Evolutionary conservation across 2,329 filamentous ascomycete genomes (phyloP).

Genomic region (Monosporascus sp.): DNA sequence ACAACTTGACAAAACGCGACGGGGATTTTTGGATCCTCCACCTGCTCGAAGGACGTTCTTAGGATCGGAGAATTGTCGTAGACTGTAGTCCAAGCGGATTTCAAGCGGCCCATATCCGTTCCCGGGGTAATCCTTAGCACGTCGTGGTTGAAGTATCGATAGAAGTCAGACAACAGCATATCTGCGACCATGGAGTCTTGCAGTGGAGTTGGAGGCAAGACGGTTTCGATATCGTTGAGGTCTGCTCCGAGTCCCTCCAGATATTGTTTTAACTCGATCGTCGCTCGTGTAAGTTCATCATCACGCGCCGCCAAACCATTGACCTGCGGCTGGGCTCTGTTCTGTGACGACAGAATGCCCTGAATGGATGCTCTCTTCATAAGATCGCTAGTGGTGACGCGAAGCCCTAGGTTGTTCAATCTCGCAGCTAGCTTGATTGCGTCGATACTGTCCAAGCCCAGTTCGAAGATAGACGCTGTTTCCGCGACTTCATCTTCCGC

Average conservation of each 20-base stretch:
- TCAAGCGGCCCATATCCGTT: slow-evolving; percentile 52
- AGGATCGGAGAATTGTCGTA: slow-evolving; percentile 62
- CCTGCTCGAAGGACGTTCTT: slow-evolving; percentile 64
- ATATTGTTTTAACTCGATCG: slow-evolving; percentile 31
- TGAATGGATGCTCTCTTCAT: slow-evolving; percentile 66
- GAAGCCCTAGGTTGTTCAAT: slow-evolving; percentile 55
- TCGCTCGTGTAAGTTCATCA: slow-evolving; percentile 16
- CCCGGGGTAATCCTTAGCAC: slow-evolving; percentile 54
- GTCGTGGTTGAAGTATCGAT: slow-evolving; percentile 82
- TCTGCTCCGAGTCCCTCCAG: slow-evolving; percentile 29
- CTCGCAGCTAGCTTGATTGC: slow-evolving; percentile 76
- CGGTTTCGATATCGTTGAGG: slow-evolving; percentile 42
- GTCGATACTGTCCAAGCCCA: slow-evolving; percentile 90
- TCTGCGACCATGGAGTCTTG: slow-evolving; percentile 84
- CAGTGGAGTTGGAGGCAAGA: slow-evolving; percentile 73
- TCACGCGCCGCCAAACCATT: background rate
- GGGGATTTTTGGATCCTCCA: slow-evolving; percentile 55
- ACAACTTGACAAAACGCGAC: slow-evolving; percentile 47
- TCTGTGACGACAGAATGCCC: slow-evolving; percentile 43
- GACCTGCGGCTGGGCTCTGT: background rate
- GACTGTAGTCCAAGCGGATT: slow-evolving; percentile 57
- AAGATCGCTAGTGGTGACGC: slow-evolving; percentile 67
- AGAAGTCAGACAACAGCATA: slow-evolving; percentile 70
- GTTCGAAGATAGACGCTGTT: slow-evolving; percentile 65
- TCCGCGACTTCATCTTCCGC: slow-evolving; percentile 46